phyloP scores from a whole-genome alignment of 140 eudicot species.

The Anethum foeniculum region DNA sequence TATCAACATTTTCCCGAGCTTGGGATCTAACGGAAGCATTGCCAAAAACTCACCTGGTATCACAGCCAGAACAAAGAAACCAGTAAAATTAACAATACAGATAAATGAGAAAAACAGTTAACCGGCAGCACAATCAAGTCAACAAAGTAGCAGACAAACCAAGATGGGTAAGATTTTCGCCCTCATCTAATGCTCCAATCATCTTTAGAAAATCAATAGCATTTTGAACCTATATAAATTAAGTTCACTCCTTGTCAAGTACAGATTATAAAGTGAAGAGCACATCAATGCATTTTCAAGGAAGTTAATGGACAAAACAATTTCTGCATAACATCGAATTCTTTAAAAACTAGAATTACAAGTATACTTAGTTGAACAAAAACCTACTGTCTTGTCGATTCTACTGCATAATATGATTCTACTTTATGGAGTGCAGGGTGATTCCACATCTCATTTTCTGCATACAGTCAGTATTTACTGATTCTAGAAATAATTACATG shows the following conservation, averaged over 20 bases:
- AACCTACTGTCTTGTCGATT: background rate
- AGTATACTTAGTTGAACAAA: background rate
- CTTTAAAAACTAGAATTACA: no score
- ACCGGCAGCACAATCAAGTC: conserved; percentile 1
- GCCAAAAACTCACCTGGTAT: conserved; percentile 66
- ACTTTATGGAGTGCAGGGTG: background rate
- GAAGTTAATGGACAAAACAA: background rate
- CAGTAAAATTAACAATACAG: background rate
- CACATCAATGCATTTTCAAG: background rate
- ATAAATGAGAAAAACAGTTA: background rate
- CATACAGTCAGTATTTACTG: background rate
- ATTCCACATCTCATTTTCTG: background rate
- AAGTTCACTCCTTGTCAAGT: background rate
- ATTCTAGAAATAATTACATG: background rate
- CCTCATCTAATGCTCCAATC: conserved; percentile 89
- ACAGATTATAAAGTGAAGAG: background rate
- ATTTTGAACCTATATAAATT: conserved; percentile 59
- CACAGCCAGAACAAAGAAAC: background rate
- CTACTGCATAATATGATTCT: background rate
- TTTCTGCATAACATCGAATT: background rate
- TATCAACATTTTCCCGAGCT: conserved; percentile 93
- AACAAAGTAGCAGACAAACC: conserved; percentile 39
- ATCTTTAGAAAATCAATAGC: conserved; percentile 83
- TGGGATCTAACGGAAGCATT: conserved; percentile 95
- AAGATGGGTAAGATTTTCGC: conserved; percentile 89